A percentile compares a stretch with the other conserved stretches of the same genome.
phyloP scores from a whole-genome alignment of 2,329 filamentous ascomycete species.

The Fusarium longipes region DNA sequence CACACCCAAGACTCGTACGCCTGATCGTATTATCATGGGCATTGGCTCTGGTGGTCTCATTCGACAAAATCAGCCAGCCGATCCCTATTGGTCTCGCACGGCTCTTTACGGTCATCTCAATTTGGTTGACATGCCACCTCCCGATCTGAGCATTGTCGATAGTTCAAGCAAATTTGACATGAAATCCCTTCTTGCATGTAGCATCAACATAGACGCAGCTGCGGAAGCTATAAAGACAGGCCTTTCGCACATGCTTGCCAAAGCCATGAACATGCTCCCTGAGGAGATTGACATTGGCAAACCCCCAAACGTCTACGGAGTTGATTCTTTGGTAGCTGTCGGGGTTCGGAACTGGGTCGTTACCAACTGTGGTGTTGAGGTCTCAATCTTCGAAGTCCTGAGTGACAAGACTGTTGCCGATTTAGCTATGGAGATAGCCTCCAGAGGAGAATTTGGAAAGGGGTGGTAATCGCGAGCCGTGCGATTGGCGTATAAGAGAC shows the following conservation, averaged over 20 bases:
- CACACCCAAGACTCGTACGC: constrained; percentile 47
- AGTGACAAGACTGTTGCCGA: constrained; percentile 56
- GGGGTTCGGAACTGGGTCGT: constrained; percentile 64
- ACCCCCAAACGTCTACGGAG: constrained; percentile 59
- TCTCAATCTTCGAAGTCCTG: constrained; percentile 62
- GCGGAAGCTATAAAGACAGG: constrained; percentile 52
- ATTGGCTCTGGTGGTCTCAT: constrained; percentile 66
- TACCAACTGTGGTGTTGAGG: constrained; percentile 56
- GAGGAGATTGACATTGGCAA: constrained; percentile 58
- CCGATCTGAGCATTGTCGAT: constrained; percentile 41
- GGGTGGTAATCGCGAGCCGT: constrained; percentile 14
- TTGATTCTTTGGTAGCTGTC: constrained; percentile 66
- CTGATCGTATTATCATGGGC: constrained; percentile 62
- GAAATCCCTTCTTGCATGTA: constrained; percentile 50
- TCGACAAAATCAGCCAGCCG: constrained; percentile 61
- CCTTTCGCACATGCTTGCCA: constrained; percentile 55
- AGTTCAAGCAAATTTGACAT: constrained; percentile 42
- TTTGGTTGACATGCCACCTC: constrained; percentile 58
- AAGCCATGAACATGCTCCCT: constrained; percentile 58
- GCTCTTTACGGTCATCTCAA: constrained; percentile 62
- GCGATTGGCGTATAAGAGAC: not conserved
- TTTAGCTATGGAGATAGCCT: constrained; percentile 52
- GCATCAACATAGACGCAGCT: constrained; percentile 46
- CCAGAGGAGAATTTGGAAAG: constrained; percentile 47
- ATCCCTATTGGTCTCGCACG: constrained; percentile 66